phyloP scores from a whole-genome alignment of 257 asterid genomes.

The Solanum acaule region DNA sequence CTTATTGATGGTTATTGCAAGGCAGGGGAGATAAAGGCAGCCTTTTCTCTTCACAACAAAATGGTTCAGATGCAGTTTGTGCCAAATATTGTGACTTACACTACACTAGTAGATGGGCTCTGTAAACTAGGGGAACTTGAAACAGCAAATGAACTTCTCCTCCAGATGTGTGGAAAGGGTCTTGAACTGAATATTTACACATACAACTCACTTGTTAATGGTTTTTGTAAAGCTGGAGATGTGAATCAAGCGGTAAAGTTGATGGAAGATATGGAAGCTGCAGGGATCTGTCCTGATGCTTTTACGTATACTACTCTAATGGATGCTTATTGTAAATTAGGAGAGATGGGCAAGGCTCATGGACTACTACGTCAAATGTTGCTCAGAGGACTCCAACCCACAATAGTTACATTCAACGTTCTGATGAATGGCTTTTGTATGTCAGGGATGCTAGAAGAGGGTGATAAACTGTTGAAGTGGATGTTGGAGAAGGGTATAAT shows the following conservation, averaged over 20 bases:
- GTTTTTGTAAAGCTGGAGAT: slow-evolving; percentile 82
- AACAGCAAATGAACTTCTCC: slow-evolving; percentile 78
- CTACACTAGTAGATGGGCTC: slow-evolving; percentile 89
- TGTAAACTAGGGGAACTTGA: slow-evolving; percentile 83
- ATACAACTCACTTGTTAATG: slow-evolving; percentile 74
- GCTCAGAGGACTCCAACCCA: slow-evolving; percentile 58
- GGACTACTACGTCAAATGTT: slow-evolving; percentile 75
- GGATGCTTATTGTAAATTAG: slow-evolving; percentile 87
- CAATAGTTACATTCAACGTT: slow-evolving; percentile 85
- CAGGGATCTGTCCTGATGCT: slow-evolving; percentile 60
- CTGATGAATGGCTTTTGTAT: slow-evolving; percentile 78
- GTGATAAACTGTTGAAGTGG: slow-evolving; percentile 72
- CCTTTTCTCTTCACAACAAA: slow-evolving; percentile 82
- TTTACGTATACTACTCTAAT: slow-evolving; percentile 76
- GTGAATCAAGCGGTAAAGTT: slow-evolving; percentile 46
- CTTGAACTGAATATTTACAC: slow-evolving; percentile 62
- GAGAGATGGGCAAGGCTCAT: slow-evolving; percentile 64
- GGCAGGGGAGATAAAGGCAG: slow-evolving; percentile 47
- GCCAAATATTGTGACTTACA: slow-evolving; percentile 85
- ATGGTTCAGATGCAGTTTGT: slow-evolving; percentile 53
- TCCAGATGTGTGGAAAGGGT: slow-evolving; percentile 62
- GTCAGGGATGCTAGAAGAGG: slow-evolving; percentile 74
- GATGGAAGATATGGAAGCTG: slow-evolving; percentile 68
- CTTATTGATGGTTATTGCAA: slow-evolving; percentile 88
- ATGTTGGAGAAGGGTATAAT: slow-evolving; percentile 73